Evolutionary conservation across 2,329 filamentous ascomycete species (phyloP), one percentile per base, ranked within the genome.

Genomic region (Epichloe amarillans): DNA sequence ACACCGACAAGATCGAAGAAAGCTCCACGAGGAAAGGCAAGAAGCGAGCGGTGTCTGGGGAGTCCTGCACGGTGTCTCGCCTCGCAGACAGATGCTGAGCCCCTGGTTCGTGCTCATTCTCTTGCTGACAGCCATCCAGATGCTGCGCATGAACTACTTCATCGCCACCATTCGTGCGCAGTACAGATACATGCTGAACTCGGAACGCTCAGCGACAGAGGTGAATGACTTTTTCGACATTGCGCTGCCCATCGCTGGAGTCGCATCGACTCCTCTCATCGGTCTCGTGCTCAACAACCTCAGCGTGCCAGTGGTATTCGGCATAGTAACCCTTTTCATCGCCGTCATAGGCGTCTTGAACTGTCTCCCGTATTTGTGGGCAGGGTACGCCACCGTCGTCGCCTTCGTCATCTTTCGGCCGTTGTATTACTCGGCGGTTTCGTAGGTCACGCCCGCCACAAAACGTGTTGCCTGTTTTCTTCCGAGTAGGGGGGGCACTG

Each of bases 391-490:
- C 0, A 87, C 86, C 7, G 76, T 89, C 14, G 62, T 77, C 15
- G 68, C 83, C 1, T 89, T 89, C 56, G 83, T 86, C 17, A 62
- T 88, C 35, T 84, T 87, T 56, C 77, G 86, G 0, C 86, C 85
- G 0, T 70, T 89, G 0, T 90, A 88, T 65, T 89, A 89, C 66
- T 86, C 83, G 0, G 80, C 84, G 6, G 81, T 89, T 54, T 87
- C 81, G 65, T 72, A 61, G 64, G 69, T 64, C 6, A 12, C 3
- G 15, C 14, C 36, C 3, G 15, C 14, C 36, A 8, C 5, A 5
- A 3, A n/a, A 38, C 3, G 17, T 14, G 40, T 19, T 19, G 19
- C 10, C 7, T 3, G 5, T 38, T 8, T n/a, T n/a, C 36, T 38
- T 14, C 5, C 36, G 15, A 38, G 15, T 30, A 30, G 30, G 10